phyloP scores from a whole-genome alignment of 257 asterid genomes.

The Solanum neorickii region DNA sequence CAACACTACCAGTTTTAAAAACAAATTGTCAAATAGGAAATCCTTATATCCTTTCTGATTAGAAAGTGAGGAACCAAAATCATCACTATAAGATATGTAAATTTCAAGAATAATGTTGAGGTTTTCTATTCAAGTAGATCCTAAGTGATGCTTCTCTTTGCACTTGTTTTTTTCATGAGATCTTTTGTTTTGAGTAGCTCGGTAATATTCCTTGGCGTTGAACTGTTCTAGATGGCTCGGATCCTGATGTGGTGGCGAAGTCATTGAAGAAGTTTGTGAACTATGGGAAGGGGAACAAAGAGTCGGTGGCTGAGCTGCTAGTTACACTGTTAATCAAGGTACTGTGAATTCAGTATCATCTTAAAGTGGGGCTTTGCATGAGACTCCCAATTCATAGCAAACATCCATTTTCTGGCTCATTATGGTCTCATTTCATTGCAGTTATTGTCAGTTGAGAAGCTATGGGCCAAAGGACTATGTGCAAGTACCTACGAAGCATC shows the following conservation, averaged over 20 bases:
- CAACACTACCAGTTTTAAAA: background rate
- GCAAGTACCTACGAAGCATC: conserved; percentile 61
- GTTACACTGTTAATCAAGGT: conserved; percentile 80
- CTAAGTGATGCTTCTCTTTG: background rate
- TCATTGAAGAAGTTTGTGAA: conserved; percentile 39
- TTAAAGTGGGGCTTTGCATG: background rate
- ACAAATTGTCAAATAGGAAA: background rate
- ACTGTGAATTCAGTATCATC: background rate
- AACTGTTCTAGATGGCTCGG: conserved; percentile 54
- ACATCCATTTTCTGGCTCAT: background rate
- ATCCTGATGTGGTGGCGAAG: conserved; percentile 54
- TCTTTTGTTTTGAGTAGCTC: background rate
- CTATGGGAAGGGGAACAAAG: conserved; percentile 58
- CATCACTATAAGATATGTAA: background rate
- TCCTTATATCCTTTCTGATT: background rate
- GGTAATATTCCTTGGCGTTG: background rate
- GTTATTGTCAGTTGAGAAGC: conserved; percentile 72
- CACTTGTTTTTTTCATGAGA: background rate
- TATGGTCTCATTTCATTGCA: conserved; percentile 17
- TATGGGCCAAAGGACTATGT: conserved; percentile 88
- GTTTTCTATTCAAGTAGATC: background rate
- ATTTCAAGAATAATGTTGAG: background rate
- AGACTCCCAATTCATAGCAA: background rate
- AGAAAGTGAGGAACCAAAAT: background rate
- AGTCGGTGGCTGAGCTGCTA: conserved; percentile 76